Conservation (phyloP, 202 grass and related monocot species). For the Digitaria exilis region DNA sequence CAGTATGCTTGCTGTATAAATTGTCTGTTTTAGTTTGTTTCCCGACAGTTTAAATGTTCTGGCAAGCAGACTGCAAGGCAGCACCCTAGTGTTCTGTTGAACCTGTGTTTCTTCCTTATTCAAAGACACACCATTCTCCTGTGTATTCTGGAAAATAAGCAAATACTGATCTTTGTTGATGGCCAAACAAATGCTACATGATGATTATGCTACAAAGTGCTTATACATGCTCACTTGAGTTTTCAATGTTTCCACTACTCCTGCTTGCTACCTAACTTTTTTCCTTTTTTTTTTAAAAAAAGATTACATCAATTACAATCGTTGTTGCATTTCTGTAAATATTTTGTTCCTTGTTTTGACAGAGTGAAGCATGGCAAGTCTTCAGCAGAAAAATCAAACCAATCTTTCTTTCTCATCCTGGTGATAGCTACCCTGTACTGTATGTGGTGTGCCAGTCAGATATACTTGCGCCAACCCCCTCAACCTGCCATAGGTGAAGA, state of each 20-base stretch:
- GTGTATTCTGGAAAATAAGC: background rate
- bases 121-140: background rate
- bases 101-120: constrained; percentile 16
- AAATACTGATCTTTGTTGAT: background rate
- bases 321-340: constrained; percentile 18
- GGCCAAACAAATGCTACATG: background rate
- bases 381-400: constrained; percentile 64
- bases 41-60: background rate
- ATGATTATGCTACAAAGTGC: background rate
- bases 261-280: background rate
- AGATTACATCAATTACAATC: constrained; percentile 1
- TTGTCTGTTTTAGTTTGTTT: background rate
- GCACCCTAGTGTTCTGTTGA: background rate
- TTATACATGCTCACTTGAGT: constrained; percentile 8
- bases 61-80: background rate
- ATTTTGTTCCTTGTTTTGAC: constrained; percentile 39
- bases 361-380: constrained; percentile 64
- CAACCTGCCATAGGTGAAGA: constrained; percentile 91
- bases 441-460: constrained; percentile 85
- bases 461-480: constrained; percentile 73
- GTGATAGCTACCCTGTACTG: constrained; percentile 69
- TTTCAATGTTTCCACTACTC: background rate
- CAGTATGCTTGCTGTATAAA: background rate
- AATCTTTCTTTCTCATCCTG: constrained; percentile 65
- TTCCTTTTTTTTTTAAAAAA: background rate